These are phyloP conservation scores for Yarrowia yakushimensis DNA, from an alignment of 805 yeast species.

Conservation along the genomic window DNA sequence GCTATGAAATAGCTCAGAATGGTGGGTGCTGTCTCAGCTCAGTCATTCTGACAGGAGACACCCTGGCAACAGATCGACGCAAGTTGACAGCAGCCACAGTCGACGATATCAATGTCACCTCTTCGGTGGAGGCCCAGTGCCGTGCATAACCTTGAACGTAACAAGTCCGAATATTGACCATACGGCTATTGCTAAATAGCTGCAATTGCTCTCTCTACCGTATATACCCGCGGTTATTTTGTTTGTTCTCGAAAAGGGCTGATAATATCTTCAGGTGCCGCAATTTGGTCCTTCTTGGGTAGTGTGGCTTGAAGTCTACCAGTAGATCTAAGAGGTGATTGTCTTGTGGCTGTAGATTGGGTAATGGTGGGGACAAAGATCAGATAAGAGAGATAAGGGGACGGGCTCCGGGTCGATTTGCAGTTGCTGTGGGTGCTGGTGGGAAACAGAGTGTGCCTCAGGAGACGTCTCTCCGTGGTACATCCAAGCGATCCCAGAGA, in stretches of 20 bases:
- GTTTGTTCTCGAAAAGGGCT: background rate
- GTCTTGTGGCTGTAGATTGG: background rate
- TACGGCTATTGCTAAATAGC: background rate
- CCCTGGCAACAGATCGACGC: background rate
- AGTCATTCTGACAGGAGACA: background rate
- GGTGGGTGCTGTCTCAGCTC: background rate
- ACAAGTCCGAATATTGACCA: background rate
- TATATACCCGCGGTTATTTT: background rate
- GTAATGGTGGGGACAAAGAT: background rate
- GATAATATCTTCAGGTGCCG: background rate
- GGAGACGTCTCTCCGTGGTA: too few relatives aligned
- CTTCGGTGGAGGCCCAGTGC: background rate
- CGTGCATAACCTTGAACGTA: constrained; percentile 9
- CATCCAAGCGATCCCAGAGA: too few relatives aligned
- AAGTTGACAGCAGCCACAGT: background rate
- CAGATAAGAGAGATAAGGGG: background rate
- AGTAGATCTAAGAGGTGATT: background rate
- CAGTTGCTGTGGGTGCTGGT: background rate
- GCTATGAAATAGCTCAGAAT: background rate
- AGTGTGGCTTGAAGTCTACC: background rate
- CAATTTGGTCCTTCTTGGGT: background rate
- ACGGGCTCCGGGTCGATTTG: background rate
- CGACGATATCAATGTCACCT: background rate
- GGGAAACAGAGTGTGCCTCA: background rate
- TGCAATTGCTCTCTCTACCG: background rate